These are phyloP conservation scores for Eimeria acervulina DNA, from an alignment of 169 alveolate species.

Conservation along the genomic window DNA sequence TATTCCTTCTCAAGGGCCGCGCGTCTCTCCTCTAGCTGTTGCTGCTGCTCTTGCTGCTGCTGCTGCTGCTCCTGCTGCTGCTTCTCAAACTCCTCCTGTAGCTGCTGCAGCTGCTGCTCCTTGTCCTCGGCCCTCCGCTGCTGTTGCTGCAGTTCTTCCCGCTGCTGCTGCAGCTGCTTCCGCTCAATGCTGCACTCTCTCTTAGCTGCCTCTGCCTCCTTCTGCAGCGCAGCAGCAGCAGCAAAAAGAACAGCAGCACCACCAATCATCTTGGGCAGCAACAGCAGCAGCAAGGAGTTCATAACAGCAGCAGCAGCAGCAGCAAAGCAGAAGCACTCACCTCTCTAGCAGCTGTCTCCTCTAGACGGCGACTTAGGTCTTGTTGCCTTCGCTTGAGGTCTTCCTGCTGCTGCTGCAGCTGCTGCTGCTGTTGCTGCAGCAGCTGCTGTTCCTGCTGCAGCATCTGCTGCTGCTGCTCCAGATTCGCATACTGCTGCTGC, in stretches of 20 bases:
- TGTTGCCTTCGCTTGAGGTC: slow-evolving; percentile 12
- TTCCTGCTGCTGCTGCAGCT: slow-evolving; percentile 47
- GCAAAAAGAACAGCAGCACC: background rate
- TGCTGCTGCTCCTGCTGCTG: slow-evolving; percentile 51
- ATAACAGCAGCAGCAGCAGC: slow-evolving; percentile 61
- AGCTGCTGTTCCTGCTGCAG: slow-evolving; percentile 42
- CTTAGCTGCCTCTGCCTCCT: slow-evolving; percentile 15
- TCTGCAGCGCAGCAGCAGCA: slow-evolving; percentile 33
- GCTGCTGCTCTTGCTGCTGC: background rate
- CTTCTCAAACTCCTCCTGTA: background rate
- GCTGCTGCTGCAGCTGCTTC: slow-evolving; percentile 25
- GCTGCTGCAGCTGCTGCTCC: slow-evolving; percentile 61
- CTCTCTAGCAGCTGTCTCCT: slow-evolving; percentile 4
- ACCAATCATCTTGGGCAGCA: background rate
- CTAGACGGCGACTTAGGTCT: background rate
- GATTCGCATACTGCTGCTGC: slow-evolving; percentile 46
- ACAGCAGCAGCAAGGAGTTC: background rate
- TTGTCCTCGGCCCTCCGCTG: background rate
- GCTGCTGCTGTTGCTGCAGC: slow-evolving; percentile 59
- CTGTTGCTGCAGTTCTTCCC: slow-evolving; percentile 6
- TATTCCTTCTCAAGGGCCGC: background rate
- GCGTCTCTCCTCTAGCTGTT: background rate
- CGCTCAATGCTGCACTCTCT: background rate
- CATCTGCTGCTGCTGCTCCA: slow-evolving; percentile 34
- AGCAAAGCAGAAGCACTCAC: background rate